Percentiles rank a stretch among this genome's conserved stretches.
Conservation (phyloP, 352 stramenopile genomes). For the Globisporangium nagaii region DNA sequence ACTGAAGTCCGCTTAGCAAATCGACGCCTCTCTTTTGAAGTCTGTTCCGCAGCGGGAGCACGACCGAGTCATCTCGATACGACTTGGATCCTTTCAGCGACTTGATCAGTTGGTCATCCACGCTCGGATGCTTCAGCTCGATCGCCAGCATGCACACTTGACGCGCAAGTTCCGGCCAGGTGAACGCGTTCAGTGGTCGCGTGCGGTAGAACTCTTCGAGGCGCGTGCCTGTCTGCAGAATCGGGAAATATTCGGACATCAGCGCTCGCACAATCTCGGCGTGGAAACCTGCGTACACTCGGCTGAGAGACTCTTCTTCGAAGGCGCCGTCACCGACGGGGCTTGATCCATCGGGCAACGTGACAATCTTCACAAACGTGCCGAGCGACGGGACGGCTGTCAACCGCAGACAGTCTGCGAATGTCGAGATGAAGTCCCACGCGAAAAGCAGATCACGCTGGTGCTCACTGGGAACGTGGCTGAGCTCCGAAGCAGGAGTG, state of each 20-base stretch:
- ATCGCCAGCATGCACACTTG: slow-evolving; percentile 71
- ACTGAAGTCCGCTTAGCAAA: slow-evolving; percentile 48
- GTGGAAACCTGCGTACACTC: slow-evolving; percentile 46
- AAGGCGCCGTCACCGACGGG: slow-evolving; percentile 39
- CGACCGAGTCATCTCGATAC: slow-evolving; percentile 60
- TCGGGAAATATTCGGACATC: slow-evolving; percentile 58
- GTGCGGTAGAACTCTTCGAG: slow-evolving; percentile 71
- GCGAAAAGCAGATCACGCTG: slow-evolving; percentile 63
- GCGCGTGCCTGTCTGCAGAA: slow-evolving; percentile 62
- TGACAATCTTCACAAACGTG: slow-evolving; percentile 47
- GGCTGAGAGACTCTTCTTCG: slow-evolving; percentile 45
- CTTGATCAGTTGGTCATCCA: slow-evolving; percentile 71
- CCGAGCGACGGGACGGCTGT: slow-evolving; percentile 41
- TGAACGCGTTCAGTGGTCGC: slow-evolving; percentile 69
- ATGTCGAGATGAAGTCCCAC: slow-evolving; percentile 75
- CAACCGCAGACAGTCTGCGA: slow-evolving; percentile 57
- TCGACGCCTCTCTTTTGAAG: slow-evolving; percentile 34
- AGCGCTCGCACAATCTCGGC: slow-evolving; percentile 42
- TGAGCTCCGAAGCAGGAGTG: slow-evolving; percentile 28
- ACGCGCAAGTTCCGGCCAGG: slow-evolving; percentile 75
- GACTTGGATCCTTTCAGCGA: slow-evolving; percentile 68
- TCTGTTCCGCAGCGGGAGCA: slow-evolving; percentile 40
- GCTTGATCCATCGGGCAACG: slow-evolving; percentile 35
- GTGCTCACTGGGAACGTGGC: slow-evolving; percentile 29
- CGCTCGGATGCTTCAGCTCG: slow-evolving; percentile 60